Base-by-base conservation (phyloP, 495 filamentous ascomycete genomes). In the Aspergillus indologenus region DNA sequence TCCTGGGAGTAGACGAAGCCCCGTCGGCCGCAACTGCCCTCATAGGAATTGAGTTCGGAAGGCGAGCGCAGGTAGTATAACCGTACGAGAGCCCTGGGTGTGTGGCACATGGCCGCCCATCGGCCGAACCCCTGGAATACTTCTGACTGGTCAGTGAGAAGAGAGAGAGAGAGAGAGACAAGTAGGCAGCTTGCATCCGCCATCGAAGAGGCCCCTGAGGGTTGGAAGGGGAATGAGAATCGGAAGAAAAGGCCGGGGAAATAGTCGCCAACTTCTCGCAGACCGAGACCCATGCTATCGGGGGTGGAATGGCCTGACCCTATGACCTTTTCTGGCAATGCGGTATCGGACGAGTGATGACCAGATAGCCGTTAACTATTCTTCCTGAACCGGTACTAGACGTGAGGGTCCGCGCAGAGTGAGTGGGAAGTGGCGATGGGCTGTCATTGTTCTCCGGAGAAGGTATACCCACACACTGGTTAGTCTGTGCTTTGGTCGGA, bases 331-430 rank as follows among this genome's bases (percentile, higher is more conserved):
- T 8, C 20, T 48, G 48, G 18, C 17, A 24, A n/a, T 29, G 23
- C 17, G 23, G 23, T 29, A 24, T 51, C 48, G 48, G 47, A 29
- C 31, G 24, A 24, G 11, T 2, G 24, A 51, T 51, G 48, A 23
- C 48, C 6, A 51, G 29, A 51, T 51, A 20, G 24, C 23, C 48
- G 24, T 51, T 51, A n/a, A n/a, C n/a, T 50, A 23, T 48, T 48
- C 23, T 19, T n/a, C 17, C 48, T 29, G 48, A 2, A 31, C 24
- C 24, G 18, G 48, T 51, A 51, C 24, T 8, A 51, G 23, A 18
- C 23, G 18, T 11, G 48, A 26, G 47, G 47, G 26, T 50, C 23
- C 47, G 24, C 47, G 14, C 15, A 29, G 47, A 19, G 47, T 29
- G 4, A 29, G 34, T 40, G 12, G n/a, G 34, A 15, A 29, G 48